Percentiles rank a stretch among this genome's conserved stretches.
phyloP scores from a whole-genome alignment of 805 yeast species.

The Nakazawaea wyomingensis region DNA sequence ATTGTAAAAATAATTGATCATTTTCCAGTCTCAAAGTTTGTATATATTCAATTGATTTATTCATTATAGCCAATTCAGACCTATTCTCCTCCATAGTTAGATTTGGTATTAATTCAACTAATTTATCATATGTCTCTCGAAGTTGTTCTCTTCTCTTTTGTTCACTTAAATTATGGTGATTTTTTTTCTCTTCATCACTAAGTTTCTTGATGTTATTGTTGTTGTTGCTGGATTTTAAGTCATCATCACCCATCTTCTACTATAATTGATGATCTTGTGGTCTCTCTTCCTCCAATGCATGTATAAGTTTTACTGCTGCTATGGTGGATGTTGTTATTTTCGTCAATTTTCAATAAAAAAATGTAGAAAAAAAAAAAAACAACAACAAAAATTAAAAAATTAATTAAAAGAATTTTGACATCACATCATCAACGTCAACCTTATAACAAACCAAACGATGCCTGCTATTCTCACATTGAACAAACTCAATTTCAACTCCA shows the following conservation, averaged over 20 bases:
- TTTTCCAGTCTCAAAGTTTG: constrained; percentile 47
- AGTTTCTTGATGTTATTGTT: constrained; percentile 12
- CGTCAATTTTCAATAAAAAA: background rate
- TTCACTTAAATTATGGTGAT: constrained; percentile 47
- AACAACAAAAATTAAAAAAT: too few relatives aligned
- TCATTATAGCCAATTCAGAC: constrained; percentile 71
- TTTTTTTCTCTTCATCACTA: constrained; percentile 27
- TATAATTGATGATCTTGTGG: background rate
- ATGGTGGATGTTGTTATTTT: background rate
- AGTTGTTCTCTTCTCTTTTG: constrained; percentile 84
- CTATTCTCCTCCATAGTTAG: constrained; percentile 65
- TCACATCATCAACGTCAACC: too few relatives aligned
- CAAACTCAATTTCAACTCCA: background rate
- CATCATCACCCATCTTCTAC: background rate
- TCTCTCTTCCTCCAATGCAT: too few relatives aligned
- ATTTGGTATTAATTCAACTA: constrained; percentile 73
- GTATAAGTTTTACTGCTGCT: too few relatives aligned
- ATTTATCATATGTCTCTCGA: constrained; percentile 70
- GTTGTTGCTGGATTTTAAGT: too few relatives aligned
- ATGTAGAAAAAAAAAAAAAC: too few relatives aligned
- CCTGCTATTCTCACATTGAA: background rate
- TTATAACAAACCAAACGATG: too few relatives aligned
- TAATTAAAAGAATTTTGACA: too few relatives aligned
- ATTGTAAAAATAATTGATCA: constrained; percentile 33
- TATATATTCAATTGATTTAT: constrained; percentile 56